These are phyloP conservation scores for Fusarium nurragi DNA, from an alignment of 2,329 filamentous ascomycete species.

Conservation along the genomic window DNA sequence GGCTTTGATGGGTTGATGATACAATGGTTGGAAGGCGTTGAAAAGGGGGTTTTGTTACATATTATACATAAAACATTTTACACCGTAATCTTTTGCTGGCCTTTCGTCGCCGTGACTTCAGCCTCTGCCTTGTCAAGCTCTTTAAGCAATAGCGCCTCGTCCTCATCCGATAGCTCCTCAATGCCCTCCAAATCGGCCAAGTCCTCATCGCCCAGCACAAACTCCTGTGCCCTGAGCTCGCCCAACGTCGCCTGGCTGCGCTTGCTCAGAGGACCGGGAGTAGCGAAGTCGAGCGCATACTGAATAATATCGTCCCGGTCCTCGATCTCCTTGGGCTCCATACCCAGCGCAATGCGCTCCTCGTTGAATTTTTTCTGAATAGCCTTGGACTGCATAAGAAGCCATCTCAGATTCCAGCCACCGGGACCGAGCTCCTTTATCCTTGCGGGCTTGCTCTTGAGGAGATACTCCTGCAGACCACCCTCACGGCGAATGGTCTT, in stretches of 20 bases:
- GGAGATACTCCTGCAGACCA: slow-evolving; percentile 89
- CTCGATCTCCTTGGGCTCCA: slow-evolving; percentile 56
- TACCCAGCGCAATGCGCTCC: slow-evolving; percentile 72
- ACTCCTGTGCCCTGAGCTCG: slow-evolving; percentile 54
- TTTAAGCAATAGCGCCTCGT: slow-evolving; percentile 46
- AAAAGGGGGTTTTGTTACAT: slow-evolving; percentile 43
- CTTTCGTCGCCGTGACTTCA: slow-evolving; percentile 11
- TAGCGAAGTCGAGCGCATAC: slow-evolving; percentile 55
- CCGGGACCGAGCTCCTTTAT: slow-evolving; percentile 88
- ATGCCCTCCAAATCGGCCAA: slow-evolving; percentile 52
- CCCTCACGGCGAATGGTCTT: slow-evolving; percentile 84
- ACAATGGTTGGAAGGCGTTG: slow-evolving; percentile 41
- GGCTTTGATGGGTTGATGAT: slow-evolving; percentile 36
- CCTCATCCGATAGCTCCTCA: slow-evolving; percentile 54
- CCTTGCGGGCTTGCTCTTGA: slow-evolving; percentile 79
- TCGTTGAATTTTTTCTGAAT: slow-evolving; percentile 73
- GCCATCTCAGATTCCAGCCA: slow-evolving; percentile 91
- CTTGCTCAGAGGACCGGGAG: slow-evolving; percentile 51
- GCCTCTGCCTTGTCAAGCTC: slow-evolving; percentile 47
- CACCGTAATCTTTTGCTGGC: slow-evolving; percentile 32
- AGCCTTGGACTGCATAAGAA: slow-evolving; percentile 79
- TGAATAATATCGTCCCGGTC: slow-evolving; percentile 52
- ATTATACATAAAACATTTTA: slow-evolving; percentile 43
- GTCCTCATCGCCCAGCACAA: slow-evolving; percentile 57
- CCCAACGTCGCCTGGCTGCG: slow-evolving; percentile 51